Base-by-base conservation (phyloP, 1,139 yeast species). In the Ashbya aceris region DNA sequence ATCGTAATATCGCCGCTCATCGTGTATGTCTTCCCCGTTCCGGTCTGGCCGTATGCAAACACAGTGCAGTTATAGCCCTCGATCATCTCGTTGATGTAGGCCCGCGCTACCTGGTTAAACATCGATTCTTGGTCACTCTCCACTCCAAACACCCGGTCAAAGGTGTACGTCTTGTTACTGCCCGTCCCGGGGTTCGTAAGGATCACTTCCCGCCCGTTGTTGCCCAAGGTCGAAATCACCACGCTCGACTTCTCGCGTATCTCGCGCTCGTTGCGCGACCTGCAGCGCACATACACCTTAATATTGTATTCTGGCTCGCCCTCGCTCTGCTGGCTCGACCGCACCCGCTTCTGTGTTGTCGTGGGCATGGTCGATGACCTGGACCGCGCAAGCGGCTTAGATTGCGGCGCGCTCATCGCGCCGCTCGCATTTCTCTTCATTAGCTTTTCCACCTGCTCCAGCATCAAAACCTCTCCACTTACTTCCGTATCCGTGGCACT, bases 41-140 rank as follows among this genome's bases (percentile, higher is more conserved):
- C 95, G 0, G 95, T 85, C 62, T 85, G 95, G 8, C 95, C 95
- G 59, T 85, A 85, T 0, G 95, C 94, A 53, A 85, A 72, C 4
- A 86, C 72, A 0, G 95, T 83, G 44, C 87, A 86, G 53, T 83
- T 84, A 54, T 70, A 79, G 8, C 86, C 86, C 34, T 66, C 62
- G 40, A 79, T 50, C 58, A 79, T 73, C 49, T 81, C 87, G 23
- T 68, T 64, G 33, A 81, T 70, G 43, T 76, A 69, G 30, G 83
- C 82, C 27, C 68, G 58, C 0, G 82, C 85, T 8, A 77, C 77
- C 27, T 74, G 73, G 11, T 76, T 73, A 50, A 76, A 82, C 0
- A 82, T 55, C 50, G 72, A 62, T 40, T 67, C 66, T 58, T 82
- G 91, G 54, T 79, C 84, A 9, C 85, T 80, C 45, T 77, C 83